Conservation (phyloP, 2,329 filamentous ascomycete species). For the Colletotrichum lentis region DNA sequence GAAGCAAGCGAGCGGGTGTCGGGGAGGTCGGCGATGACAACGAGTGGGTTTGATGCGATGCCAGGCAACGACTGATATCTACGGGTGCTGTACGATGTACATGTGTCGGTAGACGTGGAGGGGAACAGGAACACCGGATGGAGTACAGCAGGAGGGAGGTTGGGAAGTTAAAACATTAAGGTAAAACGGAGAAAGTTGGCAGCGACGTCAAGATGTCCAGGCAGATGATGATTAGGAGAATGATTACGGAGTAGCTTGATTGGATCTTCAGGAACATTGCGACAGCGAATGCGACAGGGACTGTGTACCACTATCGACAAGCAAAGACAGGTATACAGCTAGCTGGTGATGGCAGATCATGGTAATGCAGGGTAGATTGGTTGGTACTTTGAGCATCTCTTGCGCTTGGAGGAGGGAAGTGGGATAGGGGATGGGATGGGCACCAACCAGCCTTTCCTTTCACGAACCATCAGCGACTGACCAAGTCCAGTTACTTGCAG, state of each 20-base stretch:
- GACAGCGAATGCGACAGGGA: conserved; percentile 5
- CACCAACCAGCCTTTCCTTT: not conserved
- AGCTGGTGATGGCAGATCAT: not conserved
- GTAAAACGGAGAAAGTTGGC: conserved; percentile 16
- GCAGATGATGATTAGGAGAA: not conserved
- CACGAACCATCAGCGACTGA: conserved; percentile 2
- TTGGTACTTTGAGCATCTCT: conserved; percentile 10
- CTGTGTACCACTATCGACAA: conserved; percentile 2
- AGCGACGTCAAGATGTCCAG: conserved; percentile 11
- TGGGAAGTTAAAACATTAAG: not conserved
- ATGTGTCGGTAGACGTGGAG: not conserved
- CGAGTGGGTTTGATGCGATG: conserved; percentile 9
- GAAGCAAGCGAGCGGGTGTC: conserved; percentile 30
- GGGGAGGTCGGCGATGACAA: conserved; percentile 12
- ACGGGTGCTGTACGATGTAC: too few relatives aligned
- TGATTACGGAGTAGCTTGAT: conserved; percentile 24
- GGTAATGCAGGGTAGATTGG: conserved; percentile 15
- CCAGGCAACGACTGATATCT: conserved; percentile 1
- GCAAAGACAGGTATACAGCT: not conserved
- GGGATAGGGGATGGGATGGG: not conserved
- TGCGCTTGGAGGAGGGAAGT: not conserved
- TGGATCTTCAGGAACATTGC: conserved; percentile 22
- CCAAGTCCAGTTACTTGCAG: conserved; percentile 26
- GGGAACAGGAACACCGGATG: not conserved
- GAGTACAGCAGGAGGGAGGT: not conserved